A percentile compares a stretch with the other conserved stretches of the same genome.
phyloP scores from a whole-genome alignment of 2,329 filamentous ascomycete genomes.

The Fusarium sp. region DNA sequence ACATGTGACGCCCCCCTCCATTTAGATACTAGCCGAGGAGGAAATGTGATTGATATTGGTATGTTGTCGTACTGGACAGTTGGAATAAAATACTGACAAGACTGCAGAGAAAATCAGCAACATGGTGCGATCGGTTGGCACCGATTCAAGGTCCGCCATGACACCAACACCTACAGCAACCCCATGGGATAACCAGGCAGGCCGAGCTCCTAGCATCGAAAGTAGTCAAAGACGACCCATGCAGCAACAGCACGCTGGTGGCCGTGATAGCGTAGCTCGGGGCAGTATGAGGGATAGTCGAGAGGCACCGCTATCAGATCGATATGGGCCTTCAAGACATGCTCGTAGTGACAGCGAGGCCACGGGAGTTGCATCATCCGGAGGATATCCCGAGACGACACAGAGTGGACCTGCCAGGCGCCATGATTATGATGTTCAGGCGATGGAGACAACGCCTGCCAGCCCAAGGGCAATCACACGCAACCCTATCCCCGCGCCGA shows the following conservation, averaged over 20 bases:
- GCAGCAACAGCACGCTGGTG: constrained; percentile 40
- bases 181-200: constrained; percentile 73
- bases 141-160: constrained; percentile 67
- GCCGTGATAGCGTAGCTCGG: constrained; percentile 52
- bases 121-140: constrained; percentile 83
- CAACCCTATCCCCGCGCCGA: constrained; percentile 90
- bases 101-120: constrained; percentile 89
- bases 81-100: constrained; percentile 40
- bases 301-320: constrained; percentile 58
- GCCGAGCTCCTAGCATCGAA: constrained; percentile 65
- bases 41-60: constrained; percentile 94
- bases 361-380: constrained; percentile 79
- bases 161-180: constrained; percentile 68
- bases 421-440: constrained; percentile 95
- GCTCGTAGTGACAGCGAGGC: constrained; percentile 82
- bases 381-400: constrained; percentile 81
- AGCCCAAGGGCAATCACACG: constrained; percentile 78
- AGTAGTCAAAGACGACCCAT: constrained; percentile 50
- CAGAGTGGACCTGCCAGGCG: constrained; percentile 77
- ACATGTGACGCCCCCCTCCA: constrained; percentile 92
- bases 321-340: constrained; percentile 65
- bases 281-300: constrained; percentile 62
- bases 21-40: constrained; percentile 90
- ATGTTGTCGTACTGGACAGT: constrained; percentile 36
- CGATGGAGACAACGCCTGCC: constrained; percentile 87